These are phyloP conservation scores for Chondrostereum purpureum DNA, from an alignment of 1,284 basidiomycete species.

Conservation along the genomic window DNA sequence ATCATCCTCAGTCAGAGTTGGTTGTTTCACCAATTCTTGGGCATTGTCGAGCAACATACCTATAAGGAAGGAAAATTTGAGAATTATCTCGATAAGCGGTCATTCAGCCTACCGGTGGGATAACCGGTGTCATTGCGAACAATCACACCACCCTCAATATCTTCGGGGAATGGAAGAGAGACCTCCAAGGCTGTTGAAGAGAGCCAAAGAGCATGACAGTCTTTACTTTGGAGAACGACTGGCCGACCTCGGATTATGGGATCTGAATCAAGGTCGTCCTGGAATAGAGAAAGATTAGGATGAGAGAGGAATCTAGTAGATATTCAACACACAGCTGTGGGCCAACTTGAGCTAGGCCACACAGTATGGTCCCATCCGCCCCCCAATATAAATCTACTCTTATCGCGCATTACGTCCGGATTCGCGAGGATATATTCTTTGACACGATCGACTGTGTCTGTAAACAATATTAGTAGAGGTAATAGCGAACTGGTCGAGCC, in stretches of 20 bases:
- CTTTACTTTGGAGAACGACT: conserved; percentile 76
- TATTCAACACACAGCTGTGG: conserved; percentile 55
- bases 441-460: conserved; percentile 63
- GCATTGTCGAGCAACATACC: conserved; percentile 71
- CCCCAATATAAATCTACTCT: conserved; percentile 66
- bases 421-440: conserved; percentile 58
- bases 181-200: conserved; percentile 53
- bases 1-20: conserved; percentile 58
- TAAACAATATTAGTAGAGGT: conserved; percentile 3
- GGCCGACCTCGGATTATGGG: conserved; percentile 60
- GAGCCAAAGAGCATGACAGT: conserved; percentile 88
- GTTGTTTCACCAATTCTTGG: conserved; percentile 57
- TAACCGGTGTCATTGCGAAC: conserved; percentile 59
- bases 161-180: conserved; percentile 56
- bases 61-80: conserved; percentile 19
- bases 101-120: conserved; percentile 60
- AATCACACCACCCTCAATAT: conserved; percentile 77
- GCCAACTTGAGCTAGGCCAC: conserved; percentile 63
- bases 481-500: conserved; percentile 7
- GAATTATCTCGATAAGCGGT: conserved; percentile 2
- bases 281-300: no score
- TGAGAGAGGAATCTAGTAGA: conserved; percentile 2
- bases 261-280: conserved; percentile 73
- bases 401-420: conserved; percentile 46
- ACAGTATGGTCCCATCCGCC: conserved; percentile 91